Evolutionary conservation across 2,329 filamentous ascomycete genomes (phyloP), one percentile per base, ranked within the genome.

Genomic region (Cryphonectria naterciae): DNA sequence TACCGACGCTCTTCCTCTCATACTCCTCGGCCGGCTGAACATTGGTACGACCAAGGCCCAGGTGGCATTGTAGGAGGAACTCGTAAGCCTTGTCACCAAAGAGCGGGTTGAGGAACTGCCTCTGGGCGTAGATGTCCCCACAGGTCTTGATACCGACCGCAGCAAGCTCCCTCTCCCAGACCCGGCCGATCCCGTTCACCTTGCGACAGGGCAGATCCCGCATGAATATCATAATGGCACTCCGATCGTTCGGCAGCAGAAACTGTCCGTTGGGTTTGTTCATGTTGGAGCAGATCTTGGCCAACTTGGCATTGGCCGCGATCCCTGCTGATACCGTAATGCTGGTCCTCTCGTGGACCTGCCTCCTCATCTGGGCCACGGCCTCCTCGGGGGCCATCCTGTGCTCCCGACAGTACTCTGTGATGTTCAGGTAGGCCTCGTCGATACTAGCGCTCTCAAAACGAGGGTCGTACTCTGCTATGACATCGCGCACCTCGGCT

Each of bases 181-280:
- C 96, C 32, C 96, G 89, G 0, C 96, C 96, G n/a, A 99, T 88
- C 0, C 96, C 96, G 75, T 98, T 98, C 60, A 98, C 93, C 78
- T 98, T 98, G 46, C 96, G 88, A 0, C 94, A 94, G 0, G 95
- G 91, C 35, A 99, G 84, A 41, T 91, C 87, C 15, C 87, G 86
- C 92, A 98, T 97, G 78, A 98, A 98, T 0, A 86, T 83, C 87
- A 98, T 90, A 72, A 99, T 94, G 0, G 89, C 86, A 37, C 83
- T 82, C 13, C 95, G 87, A 56, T 97, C 91, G 67, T 87, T 92
- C 0, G 91, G 86, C 1, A 98, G 83, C 13, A 88, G 82, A 75
- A 92, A 98, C 78, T 98, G 96, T 0, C 96, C 96, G 76, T 99
- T 97, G 0, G 96, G 96, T 78, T 99, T 99, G 81, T 98, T 98